Percentiles rank a stretch among this genome's conserved stretches.
These are phyloP conservation scores for Amaranthus palmeri DNA, from an alignment of 148 eudicot genomes.

Conservation along the genomic window DNA sequence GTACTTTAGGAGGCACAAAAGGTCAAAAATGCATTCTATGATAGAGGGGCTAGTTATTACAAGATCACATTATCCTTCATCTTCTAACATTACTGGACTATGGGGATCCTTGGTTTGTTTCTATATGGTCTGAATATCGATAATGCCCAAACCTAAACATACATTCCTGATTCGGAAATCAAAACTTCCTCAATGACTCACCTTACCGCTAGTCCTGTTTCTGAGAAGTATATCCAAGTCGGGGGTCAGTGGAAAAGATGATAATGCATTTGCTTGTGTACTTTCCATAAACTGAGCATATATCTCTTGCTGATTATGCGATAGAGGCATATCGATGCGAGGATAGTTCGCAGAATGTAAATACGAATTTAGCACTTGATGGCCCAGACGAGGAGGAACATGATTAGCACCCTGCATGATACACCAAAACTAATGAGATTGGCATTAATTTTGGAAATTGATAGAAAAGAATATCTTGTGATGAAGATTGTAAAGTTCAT, in stretches of 20 bases:
- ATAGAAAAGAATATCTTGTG: background rate
- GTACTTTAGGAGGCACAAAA: background rate
- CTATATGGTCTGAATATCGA: too few relatives aligned
- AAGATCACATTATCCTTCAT: background rate
- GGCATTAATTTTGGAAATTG: background rate
- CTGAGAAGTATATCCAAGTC: conserved; percentile 13
- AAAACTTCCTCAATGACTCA: conserved; percentile 11
- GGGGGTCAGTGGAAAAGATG: conserved; percentile 6
- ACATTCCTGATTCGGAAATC: background rate
- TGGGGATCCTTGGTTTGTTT: background rate
- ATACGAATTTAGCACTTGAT: conserved; percentile 20
- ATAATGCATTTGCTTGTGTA: conserved; percentile 8
- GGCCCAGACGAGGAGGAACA: conserved; percentile 13
- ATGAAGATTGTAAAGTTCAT: background rate
- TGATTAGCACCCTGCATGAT: conserved; percentile 30
- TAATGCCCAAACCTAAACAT: background rate
- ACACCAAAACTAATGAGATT: background rate
- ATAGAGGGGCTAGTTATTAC: background rate
- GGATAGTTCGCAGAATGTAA: conserved; percentile 11
- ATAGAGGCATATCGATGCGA: background rate
- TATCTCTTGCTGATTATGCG: conserved; percentile 21
- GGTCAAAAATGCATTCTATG: background rate
- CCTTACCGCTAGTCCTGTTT: conserved; percentile 19
- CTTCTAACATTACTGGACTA: background rate
- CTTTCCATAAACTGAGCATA: conserved; percentile 17